These are phyloP conservation scores for Rosa multiflora DNA, from an alignment of 306 rosid genomes.

Conservation along the genomic window DNA sequence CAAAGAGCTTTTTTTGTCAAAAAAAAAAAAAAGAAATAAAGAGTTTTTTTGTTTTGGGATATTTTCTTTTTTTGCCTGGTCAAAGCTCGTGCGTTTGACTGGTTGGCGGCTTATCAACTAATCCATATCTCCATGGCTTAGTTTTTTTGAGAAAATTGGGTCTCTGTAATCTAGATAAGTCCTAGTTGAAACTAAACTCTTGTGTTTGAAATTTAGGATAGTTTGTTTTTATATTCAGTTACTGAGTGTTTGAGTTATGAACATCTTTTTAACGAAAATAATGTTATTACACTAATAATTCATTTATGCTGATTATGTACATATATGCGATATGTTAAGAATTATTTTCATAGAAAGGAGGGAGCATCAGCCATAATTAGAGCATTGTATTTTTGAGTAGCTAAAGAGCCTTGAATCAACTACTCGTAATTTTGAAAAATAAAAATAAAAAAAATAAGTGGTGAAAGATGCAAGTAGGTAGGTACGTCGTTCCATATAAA, in stretches of 20 bases:
- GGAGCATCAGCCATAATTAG: not conserved
- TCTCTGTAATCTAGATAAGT: not conserved
- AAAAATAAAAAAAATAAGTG: too few species aligned
- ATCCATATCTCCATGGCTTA: not conserved
- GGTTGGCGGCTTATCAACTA: slow-evolving; percentile 53
- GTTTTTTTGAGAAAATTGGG: not conserved
- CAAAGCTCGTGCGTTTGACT: slow-evolving; percentile 77
- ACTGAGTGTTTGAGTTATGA: not conserved
- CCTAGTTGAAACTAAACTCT: not conserved
- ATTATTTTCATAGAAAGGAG: too few species aligned
- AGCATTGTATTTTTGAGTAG: too few species aligned
- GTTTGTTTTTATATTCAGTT: not conserved
- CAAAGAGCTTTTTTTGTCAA: not conserved
- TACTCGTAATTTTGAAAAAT: too few species aligned
- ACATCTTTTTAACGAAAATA: not conserved
- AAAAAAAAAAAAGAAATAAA: not conserved
- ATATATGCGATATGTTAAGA: not conserved
- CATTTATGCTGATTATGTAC: not conserved
- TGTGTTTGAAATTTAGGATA: not conserved
- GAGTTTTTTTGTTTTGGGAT: not conserved
- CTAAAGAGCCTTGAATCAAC: too few species aligned
- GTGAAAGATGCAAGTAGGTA: too few species aligned
- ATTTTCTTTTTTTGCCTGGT: slow-evolving; percentile 23
- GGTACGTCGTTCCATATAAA: too few species aligned
- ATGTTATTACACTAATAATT: not conserved